Conservation (phyloP, 2,329 filamentous ascomycete genomes). For the Incumbomyces delicatus region DNA sequence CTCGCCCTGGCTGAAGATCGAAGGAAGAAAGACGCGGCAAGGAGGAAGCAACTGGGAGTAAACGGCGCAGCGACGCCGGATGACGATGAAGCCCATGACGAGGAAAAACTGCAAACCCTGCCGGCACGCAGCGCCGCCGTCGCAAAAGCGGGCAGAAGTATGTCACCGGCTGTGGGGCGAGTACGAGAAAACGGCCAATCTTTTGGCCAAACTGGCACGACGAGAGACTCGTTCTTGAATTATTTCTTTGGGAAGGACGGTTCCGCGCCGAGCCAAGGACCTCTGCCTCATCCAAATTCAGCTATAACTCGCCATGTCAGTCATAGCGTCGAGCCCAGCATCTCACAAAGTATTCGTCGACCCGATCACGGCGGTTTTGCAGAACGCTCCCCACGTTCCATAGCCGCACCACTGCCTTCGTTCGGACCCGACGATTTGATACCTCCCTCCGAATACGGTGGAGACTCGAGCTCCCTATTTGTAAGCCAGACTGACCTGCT, state of each 20-base stretch:
- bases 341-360: constrained; percentile 71
- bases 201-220: constrained; percentile 53
- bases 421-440: constrained; percentile 41
- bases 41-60: constrained; percentile 69
- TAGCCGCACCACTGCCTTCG: constrained; percentile 24
- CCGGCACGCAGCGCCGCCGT: constrained; percentile 51
- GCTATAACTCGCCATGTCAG: constrained; percentile 57
- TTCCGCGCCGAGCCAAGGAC: constrained; percentile 39
- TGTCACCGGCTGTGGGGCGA: constrained; percentile 66
- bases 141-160: constrained; percentile 57
- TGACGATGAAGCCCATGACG: constrained; percentile 55
- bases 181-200: constrained; percentile 52
- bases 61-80: constrained; percentile 64
- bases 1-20: constrained; percentile 70
- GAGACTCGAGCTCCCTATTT: constrained; percentile 36
- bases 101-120: constrained; percentile 44
- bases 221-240: constrained; percentile 87
- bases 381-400: constrained; percentile 13
- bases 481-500: constrained; percentile 31
- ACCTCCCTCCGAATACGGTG: constrained; percentile 29
- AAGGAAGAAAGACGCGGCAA: constrained; percentile 71
- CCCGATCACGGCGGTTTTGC: constrained; percentile 36
- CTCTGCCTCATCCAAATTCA: constrained; percentile 32
- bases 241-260: constrained; percentile 99
- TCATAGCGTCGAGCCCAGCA: constrained; percentile 68